phyloP scores from a whole-genome alignment of 148 eudicot genomes.

The Euryodendron excelsum region DNA sequence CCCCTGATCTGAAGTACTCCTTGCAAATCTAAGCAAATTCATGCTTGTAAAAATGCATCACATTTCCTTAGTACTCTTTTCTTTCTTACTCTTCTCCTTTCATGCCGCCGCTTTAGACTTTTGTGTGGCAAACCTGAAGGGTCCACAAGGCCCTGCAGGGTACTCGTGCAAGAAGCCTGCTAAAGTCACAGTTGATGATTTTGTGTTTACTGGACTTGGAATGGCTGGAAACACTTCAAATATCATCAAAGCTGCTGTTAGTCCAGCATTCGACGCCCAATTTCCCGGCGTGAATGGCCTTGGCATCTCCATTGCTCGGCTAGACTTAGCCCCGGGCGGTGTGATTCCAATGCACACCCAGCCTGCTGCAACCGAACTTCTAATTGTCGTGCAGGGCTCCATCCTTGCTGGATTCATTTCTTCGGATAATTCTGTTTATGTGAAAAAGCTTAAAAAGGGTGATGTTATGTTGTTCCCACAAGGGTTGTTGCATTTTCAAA shows the following conservation, averaged over 20 bases:
- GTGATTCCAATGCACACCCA: constrained; percentile 91
- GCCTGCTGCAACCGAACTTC: constrained; percentile 60
- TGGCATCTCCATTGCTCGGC: constrained; percentile 66
- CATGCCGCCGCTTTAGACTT: constrained; percentile 52
- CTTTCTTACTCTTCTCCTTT: constrained; percentile 38
- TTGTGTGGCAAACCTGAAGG: constrained; percentile 58
- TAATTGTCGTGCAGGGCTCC: constrained; percentile 51
- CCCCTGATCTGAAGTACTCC: neutral
- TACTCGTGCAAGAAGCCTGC: constrained; percentile 65
- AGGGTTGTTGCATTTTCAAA: constrained; percentile 77
- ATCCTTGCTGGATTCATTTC: constrained; percentile 70
- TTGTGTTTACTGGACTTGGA: constrained; percentile 52
- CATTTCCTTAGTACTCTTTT: constrained; percentile 29
- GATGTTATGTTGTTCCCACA: constrained; percentile 80
- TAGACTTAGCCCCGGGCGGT: constrained; percentile 67
- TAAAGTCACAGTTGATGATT: constrained; percentile 47
- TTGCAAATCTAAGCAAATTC: neutral
- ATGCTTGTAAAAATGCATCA: constrained; percentile 43
- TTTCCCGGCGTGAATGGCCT: constrained; percentile 79
- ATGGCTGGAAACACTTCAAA: constrained; percentile 56
- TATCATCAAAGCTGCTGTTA: constrained; percentile 73
- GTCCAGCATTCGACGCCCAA: constrained; percentile 67
- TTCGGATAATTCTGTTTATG: constrained; percentile 52
- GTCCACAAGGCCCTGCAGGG: constrained; percentile 57
- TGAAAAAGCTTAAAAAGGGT: constrained; percentile 50